Conservation (phyloP, 2,329 filamentous ascomycete species). For the Venturia carpophila region DNA sequence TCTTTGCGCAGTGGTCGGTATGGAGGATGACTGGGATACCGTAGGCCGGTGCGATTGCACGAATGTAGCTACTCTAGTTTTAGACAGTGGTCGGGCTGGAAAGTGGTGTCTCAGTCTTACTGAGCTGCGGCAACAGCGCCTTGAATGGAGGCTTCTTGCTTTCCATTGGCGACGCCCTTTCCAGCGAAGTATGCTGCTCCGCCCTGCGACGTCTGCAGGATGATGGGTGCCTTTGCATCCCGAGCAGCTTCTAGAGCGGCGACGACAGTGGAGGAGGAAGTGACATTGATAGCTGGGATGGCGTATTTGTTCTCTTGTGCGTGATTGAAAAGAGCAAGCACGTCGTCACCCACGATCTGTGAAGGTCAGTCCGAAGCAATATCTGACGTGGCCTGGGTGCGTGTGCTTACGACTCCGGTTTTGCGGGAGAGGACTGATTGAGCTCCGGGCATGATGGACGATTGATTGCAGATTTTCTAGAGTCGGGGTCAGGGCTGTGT, state of each 20-base stretch:
- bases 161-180: conserved; percentile 69
- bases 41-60: conserved; percentile 51
- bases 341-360: conserved; percentile 20
- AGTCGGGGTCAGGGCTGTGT: not conserved
- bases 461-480: not conserved
- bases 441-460: conserved; percentile 12
- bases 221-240: conserved; percentile 82
- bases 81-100: too few species aligned
- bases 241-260: conserved; percentile 89
- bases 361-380: not conserved
- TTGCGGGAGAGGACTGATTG: conserved; percentile 47
- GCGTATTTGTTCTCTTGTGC: conserved; percentile 81
- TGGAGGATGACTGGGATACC: conserved; percentile 63
- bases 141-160: conserved; percentile 82
- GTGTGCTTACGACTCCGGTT: conserved; percentile 42
- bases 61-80: conserved; percentile 28
- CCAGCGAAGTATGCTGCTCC: conserved; percentile 89
- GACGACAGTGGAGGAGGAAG: conserved; percentile 80
- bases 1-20: conserved; percentile 99
- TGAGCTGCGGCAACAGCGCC: conserved; percentile 84
- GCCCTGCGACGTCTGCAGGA: conserved; percentile 90
- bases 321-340: conserved; percentile 67
- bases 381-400: not conserved
- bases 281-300: conserved; percentile 84
- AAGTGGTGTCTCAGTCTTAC: conserved; percentile 80